These are phyloP conservation scores for Backusella sp. DNA, from an alignment of 192 early-diverging fungal genomes.

Conservation along the genomic window DNA sequence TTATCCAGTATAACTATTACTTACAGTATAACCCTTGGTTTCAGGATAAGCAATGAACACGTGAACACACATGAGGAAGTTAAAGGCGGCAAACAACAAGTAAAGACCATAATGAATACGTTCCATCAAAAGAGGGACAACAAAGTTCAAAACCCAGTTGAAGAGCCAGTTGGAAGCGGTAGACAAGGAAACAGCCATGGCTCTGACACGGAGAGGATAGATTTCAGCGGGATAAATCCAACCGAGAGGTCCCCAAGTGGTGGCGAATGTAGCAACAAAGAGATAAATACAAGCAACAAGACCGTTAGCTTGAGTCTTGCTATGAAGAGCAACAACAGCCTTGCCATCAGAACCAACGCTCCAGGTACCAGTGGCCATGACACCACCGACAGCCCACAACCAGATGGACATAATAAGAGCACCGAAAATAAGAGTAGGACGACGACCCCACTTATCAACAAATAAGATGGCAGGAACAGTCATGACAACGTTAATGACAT, in stretches of 20 bases:
- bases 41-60: conserved; percentile 76
- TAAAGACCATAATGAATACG: conserved; percentile 63
- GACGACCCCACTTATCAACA: conserved; percentile 83
- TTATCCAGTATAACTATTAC: background rate
- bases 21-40: conserved; percentile 73
- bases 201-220: conserved; percentile 84
- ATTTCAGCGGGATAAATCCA: conserved; percentile 96
- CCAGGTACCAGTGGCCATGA: conserved; percentile 46
- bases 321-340: conserved; percentile 35
- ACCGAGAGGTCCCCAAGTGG: conserved; percentile 89
- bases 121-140: conserved; percentile 72
- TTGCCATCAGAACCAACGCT: conserved; percentile 22
- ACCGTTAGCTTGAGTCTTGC: conserved; percentile 32
- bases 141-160: conserved; percentile 77
- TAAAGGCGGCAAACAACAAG: conserved; percentile 69
- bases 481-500: conserved; percentile 77
- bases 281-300: conserved; percentile 75
- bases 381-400: conserved; percentile 61
- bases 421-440: conserved; percentile 77
- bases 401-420: conserved; percentile 64
- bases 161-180: conserved; percentile 93
- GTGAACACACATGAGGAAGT: conserved; percentile 56
- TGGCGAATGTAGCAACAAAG: conserved; percentile 82
- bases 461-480: conserved; percentile 87
- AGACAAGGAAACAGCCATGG: conserved; percentile 80